Conservation (phyloP, 768 basidiomycete genomes). For the Roridomyces roridus region DNA sequence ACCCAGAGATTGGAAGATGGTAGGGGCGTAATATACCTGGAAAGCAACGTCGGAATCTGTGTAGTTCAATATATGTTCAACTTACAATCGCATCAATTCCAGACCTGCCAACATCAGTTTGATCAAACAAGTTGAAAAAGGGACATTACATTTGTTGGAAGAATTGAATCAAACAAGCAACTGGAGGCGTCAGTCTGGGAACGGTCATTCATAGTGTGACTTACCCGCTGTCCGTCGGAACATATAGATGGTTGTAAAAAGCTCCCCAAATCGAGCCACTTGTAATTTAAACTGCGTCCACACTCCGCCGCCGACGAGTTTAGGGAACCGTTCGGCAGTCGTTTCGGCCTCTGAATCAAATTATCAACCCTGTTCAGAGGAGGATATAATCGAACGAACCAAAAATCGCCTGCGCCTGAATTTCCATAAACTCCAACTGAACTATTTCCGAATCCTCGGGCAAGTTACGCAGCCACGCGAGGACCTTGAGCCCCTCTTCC, state of each 20-base stretch:
- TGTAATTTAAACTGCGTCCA: constrained; percentile 25
- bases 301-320: constrained; percentile 17
- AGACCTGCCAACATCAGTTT: constrained; percentile 21
- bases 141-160: constrained; percentile 26
- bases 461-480: constrained; percentile 41
- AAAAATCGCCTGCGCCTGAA: constrained; percentile 41
- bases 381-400: constrained; percentile 2
- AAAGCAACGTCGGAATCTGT: not conserved
- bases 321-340: constrained; percentile 25
- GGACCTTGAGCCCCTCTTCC: constrained; percentile 39
- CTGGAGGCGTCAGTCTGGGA: constrained; percentile 2
- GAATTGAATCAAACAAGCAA: constrained; percentile 28
- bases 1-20: constrained; percentile 48
- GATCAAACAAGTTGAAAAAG: not conserved
- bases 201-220: not conserved
- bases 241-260: constrained; percentile 28
- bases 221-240: constrained; percentile 27
- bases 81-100: constrained; percentile 32
- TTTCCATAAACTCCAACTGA: constrained; percentile 45
- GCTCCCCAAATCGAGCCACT: constrained; percentile 25
- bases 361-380: not conserved
- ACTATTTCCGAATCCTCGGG: constrained; percentile 36
- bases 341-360: constrained; percentile 26
- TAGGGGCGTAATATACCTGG: constrained; percentile 27
- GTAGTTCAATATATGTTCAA: constrained; percentile 10